A percentile compares a stretch with the other conserved stretches of the same genome.
Conservation (phyloP, 495 filamentous ascomycete species). For the Penicillium robsamsonii region DNA sequence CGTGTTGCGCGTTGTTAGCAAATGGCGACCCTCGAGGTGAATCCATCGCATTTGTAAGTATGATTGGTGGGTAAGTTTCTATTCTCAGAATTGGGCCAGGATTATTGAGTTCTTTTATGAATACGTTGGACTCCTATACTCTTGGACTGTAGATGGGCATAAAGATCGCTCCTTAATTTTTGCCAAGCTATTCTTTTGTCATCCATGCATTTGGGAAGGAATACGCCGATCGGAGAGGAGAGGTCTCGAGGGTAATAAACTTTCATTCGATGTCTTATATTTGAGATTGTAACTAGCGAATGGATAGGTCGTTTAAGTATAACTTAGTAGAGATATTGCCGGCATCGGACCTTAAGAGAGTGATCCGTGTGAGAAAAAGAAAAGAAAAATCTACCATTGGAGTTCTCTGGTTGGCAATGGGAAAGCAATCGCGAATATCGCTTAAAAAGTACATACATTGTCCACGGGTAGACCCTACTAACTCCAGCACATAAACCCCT, state of each 20-base stretch:
- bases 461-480: background rate
- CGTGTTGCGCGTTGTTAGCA: conserved; percentile 1
- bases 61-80: background rate
- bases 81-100: conserved; percentile 6
- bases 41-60: background rate
- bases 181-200: background rate
- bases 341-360: background rate
- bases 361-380: background rate
- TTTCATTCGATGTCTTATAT: conserved; percentile 1
- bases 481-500: conserved; percentile 4
- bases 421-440: background rate
- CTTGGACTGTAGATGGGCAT: background rate
- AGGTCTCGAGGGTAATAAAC: background rate
- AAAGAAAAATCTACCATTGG: background rate
- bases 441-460: background rate
- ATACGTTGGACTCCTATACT: background rate
- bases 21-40: conserved; percentile 1
- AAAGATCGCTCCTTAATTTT: background rate
- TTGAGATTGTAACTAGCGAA: conserved; percentile 1
- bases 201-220: background rate
- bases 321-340: background rate
- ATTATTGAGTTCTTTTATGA: background rate
- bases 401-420: background rate
- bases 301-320: background rate
- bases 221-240: background rate